A percentile compares a stretch with the other conserved stretches of the same genome.
phyloP scores from a whole-genome alignment of 169 alveolate species.

The Cyclospora cayetanensis region DNA sequence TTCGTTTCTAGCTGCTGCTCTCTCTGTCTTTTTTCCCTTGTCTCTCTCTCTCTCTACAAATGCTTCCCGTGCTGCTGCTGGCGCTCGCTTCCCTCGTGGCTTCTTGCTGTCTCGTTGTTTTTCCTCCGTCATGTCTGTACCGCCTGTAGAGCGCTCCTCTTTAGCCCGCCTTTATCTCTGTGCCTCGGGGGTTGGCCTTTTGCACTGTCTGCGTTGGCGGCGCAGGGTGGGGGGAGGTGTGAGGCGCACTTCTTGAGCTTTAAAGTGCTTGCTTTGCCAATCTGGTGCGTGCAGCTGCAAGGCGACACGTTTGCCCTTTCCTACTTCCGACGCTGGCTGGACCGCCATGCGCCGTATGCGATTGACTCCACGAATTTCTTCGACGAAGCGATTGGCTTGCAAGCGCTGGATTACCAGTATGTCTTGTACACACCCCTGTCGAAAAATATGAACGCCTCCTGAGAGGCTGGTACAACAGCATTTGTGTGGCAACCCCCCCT shows the following conservation, averaged over 20 bases:
- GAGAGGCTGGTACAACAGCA: too few relatives aligned
- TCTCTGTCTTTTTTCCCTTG: not conserved
- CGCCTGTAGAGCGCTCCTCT: too few relatives aligned
- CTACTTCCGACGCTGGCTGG: constrained; percentile 40
- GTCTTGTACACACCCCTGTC: not conserved
- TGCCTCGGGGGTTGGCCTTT: too few relatives aligned
- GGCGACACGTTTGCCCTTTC: constrained; percentile 53
- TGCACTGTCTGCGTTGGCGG: too few relatives aligned
- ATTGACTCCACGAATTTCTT: not conserved
- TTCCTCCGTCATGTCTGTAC: too few relatives aligned
- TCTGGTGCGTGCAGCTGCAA: constrained; percentile 43
- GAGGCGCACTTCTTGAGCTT: too few relatives aligned
- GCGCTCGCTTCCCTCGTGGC: not conserved
- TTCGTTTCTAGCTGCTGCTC: not conserved
- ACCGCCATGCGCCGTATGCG: not conserved
- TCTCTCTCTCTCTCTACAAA: not conserved
- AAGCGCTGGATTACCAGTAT: constrained; percentile 22
- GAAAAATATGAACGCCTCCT: too few relatives aligned
- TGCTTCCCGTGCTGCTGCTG: not conserved
- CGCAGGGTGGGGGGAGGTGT: too few relatives aligned
- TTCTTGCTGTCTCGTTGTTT: not conserved
- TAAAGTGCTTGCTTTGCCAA: too few relatives aligned
- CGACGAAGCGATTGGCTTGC: constrained; percentile 52
- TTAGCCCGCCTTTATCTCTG: too few relatives aligned
- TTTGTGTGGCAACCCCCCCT: too few relatives aligned